Evolutionary conservation across 139 green algal genomes (phyloP), one percentile per base, ranked within the genome.

Genomic region (Spirogloea muscicola): DNA sequence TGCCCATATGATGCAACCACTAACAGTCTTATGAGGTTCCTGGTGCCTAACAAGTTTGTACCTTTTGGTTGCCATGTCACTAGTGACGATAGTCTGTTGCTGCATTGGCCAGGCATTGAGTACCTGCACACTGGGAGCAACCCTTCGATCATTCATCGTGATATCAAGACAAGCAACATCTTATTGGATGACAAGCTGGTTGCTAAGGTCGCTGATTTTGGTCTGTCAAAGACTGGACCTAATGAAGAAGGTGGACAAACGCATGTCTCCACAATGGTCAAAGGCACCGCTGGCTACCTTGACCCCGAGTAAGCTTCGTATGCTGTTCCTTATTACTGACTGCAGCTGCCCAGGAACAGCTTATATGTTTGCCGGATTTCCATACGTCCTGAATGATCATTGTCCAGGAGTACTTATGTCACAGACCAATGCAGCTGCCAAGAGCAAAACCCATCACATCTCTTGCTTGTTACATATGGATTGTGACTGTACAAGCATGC

Each of bases 81-180:
- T 55, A 31, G 21, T 21, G 21, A 31, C 21, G 46, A 21, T 31
- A 55, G 21, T 55, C 21, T 55, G 46, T 41, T 68, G 5, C 6
- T 68, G 59, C 4, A 6, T 34, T 10, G 9, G 1, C 48, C 49
- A 69, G 67, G 49, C 41, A 76, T 76, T 34, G 49, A 76, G 40
- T 76, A 76, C 33, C 46, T 76, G n/a, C 67, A 76, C 49, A 69
- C 49, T 29, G 58, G 49, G 3, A 61, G 42, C 6, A 61, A 77
- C 37, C 69, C 69, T 1, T 33, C 57, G 38, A 70, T 82, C 27
- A 69, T 82, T 2, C 75, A 82, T 3, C 67, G 76, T 5, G 76
- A 83, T 49, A 68, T 83, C 33, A 83, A 83, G 72, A 62, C 76
- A 0, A 77, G 58, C 46, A 83, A 83, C 64, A 66, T 83, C 29